Evolutionary conservation across 2,329 filamentous ascomycete genomes (phyloP), one percentile per base, ranked within the genome.

Genomic region (Penicillium verrucosum): DNA sequence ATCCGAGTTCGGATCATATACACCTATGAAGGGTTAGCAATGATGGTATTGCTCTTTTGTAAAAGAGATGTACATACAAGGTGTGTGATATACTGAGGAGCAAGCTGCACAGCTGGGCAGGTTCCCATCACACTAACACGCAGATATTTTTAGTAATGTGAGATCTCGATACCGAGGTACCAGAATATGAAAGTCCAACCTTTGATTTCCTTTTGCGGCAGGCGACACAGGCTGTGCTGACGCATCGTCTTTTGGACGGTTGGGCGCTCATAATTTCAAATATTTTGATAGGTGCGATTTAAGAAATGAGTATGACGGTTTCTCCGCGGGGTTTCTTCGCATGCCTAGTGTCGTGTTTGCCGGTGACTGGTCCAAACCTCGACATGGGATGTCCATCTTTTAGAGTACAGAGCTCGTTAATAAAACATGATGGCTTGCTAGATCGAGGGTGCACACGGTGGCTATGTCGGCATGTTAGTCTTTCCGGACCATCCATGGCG

Each of bases 1-100:
- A 73, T 99, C 94, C 57, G 92, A 96, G 70, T 92, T 95, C 4
- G 92, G 93, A 70, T 97, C 93, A 80, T 97, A 97, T 63, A 97
- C 82, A 73, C 94, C 97, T 77, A 89, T 86, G 25, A 59, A 25
- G 51, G 29, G 59, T 67, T 56, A 70, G 56, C 34, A 29, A 30
- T 30, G 38, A 3, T 18, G 14, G 1, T 25, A 23, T 32, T 44
- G 11, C 2, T 36, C 14, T 27, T 42, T 21, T 21, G 10, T 12
- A 21, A 7, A 37, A 23, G 8, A 32, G n/a, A 29, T 41, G 11
- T 12, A 61, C 65, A 42, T 70, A 77, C 75, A 77, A 46, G 73
- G 67, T 10, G 75, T 77, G 60, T 77, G 73, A 71, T 99, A 97
- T 53, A 97, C 93, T 65, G 92, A 96, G 60, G 90, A 86, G 75